Conservation (phyloP, 2,329 filamentous ascomycete genomes). For the Diaporthe sp. region DNA sequence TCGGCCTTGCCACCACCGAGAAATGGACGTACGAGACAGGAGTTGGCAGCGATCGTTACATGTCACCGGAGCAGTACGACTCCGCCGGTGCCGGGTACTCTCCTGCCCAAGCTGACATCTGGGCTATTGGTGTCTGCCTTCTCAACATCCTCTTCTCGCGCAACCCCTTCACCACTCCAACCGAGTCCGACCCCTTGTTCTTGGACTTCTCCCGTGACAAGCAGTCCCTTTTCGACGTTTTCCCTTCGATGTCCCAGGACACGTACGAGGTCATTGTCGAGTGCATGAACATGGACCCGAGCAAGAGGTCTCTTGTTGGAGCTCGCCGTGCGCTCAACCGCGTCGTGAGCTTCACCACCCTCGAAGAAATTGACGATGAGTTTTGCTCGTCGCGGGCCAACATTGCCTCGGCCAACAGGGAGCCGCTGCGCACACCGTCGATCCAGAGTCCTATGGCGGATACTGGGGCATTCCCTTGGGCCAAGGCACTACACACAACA, state of each 20-base stretch:
- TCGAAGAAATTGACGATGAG: slow-evolving; percentile 91
- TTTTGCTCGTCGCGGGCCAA: slow-evolving; percentile 88
- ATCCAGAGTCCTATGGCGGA: slow-evolving; percentile 89
- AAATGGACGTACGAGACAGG: slow-evolving; percentile 92
- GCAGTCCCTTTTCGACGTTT: slow-evolving; percentile 97
- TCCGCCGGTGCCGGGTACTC: slow-evolving; percentile 90
- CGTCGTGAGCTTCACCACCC: slow-evolving; percentile 91
- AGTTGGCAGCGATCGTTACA: slow-evolving; percentile 98
- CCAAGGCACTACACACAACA: slow-evolving; percentile 86
- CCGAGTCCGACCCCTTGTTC: slow-evolving; percentile 91
- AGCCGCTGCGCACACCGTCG: slow-evolving; percentile 95
- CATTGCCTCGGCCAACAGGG: slow-evolving; percentile 88
- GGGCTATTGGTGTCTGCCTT: slow-evolving; percentile 96
- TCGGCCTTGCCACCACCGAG: slow-evolving; percentile 91
- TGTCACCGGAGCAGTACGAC: slow-evolving; percentile 98
- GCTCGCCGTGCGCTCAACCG: slow-evolving; percentile 84
- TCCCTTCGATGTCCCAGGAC: slow-evolving; percentile 98
- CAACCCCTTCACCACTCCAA: slow-evolving; percentile 94
- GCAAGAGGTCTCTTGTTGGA: slow-evolving; percentile 84
- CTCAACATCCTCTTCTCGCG: slow-evolving; percentile 97
- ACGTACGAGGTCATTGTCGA: slow-evolving; percentile 94
- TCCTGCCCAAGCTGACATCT: slow-evolving; percentile 92
- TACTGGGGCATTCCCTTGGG: slow-evolving; percentile 92
- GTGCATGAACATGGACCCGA: slow-evolving; percentile 91
- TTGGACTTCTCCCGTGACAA: slow-evolving; percentile 93